phyloP scores from a whole-genome alignment of 805 yeast species.

The Schwanniomyces vanrijiae region DNA sequence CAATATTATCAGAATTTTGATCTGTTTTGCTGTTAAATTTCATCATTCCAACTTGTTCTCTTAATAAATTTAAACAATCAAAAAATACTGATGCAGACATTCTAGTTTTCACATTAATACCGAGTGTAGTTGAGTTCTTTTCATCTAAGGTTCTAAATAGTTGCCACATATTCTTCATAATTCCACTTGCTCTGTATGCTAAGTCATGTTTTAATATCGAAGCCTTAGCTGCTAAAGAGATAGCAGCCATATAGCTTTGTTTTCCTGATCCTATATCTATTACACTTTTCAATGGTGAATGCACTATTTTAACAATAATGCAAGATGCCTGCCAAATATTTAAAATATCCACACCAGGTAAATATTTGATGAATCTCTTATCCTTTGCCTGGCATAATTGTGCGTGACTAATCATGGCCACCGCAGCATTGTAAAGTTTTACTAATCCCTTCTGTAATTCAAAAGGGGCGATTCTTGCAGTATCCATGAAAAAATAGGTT shows the following conservation, averaged over 20 bases:
- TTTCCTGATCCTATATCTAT: constrained; percentile 74
- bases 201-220: constrained; percentile 89
- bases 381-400: constrained; percentile 58
- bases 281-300: constrained; percentile 67
- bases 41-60: constrained; percentile 88
- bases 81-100: constrained; percentile 93
- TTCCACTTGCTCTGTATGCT: constrained; percentile 89
- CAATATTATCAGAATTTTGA: constrained; percentile 19
- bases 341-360: constrained; percentile 81
- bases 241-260: constrained; percentile 64
- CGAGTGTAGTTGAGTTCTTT: constrained; percentile 38
- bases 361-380: constrained; percentile 64
- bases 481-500: constrained; percentile 79
- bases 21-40: constrained; percentile 45
- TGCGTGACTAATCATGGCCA: constrained; percentile 68
- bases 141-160: constrained; percentile 69
- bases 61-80: constrained; percentile 80
- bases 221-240: constrained; percentile 68
- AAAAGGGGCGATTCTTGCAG: constrained; percentile 46
- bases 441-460: constrained; percentile 75
- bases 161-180: constrained; percentile 93
- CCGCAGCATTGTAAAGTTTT: constrained; percentile 76
- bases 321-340: constrained; percentile 92
- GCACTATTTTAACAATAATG: constrained; percentile 73
- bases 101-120: constrained; percentile 70